Percentiles rank a stretch among this genome's conserved stretches.
Evolutionary conservation across 805 yeast genomes (phyloP).

Genomic region (Sugiyamaella marilandica): DNA sequence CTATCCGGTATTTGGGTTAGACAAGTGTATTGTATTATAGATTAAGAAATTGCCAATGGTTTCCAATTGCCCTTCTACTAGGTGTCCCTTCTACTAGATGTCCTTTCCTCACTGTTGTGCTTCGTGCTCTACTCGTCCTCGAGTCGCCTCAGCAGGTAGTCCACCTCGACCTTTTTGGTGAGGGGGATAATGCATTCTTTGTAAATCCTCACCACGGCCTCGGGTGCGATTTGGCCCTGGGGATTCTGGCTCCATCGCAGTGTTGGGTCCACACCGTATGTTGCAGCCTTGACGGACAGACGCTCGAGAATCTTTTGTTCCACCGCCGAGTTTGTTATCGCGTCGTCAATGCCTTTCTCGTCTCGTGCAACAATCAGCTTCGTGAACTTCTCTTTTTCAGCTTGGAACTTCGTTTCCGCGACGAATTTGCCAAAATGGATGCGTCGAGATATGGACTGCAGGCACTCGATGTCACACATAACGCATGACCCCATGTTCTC

Average conservation of each 20-base stretch:
- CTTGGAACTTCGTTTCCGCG: conserved; percentile 86
- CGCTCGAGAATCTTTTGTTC: conserved; percentile 80
- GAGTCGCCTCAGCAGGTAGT: conserved; percentile 76
- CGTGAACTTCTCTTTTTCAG: conserved; percentile 59
- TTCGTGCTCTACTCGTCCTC: conserved; percentile 44
- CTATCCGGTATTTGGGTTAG: conserved; percentile 44
- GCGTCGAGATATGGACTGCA: conserved; percentile 85
- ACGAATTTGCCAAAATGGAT: conserved; percentile 97
- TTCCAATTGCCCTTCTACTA: neutral
- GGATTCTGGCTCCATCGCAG: conserved; percentile 58
- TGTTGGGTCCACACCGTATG: conserved; percentile 86
- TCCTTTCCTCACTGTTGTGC: neutral
- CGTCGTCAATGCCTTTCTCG: conserved; percentile 63
- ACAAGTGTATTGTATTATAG: neutral
- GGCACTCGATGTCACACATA: conserved; percentile 73
- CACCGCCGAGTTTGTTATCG: conserved; percentile 83
- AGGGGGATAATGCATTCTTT: conserved; percentile 86
- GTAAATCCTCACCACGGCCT: conserved; percentile 75
- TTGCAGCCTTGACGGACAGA: conserved; percentile 71
- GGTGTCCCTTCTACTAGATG: no score
- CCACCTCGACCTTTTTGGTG: conserved; percentile 93
- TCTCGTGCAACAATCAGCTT: conserved; percentile 63
- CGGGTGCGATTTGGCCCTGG: conserved; percentile 75
- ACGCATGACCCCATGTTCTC: conserved; percentile 90
- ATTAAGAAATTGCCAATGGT: neutral